Percentiles rank a stretch among this genome's conserved stretches.
Conservation (phyloP, 805 yeast genomes). For the Schwanniomyces polymorphus region DNA sequence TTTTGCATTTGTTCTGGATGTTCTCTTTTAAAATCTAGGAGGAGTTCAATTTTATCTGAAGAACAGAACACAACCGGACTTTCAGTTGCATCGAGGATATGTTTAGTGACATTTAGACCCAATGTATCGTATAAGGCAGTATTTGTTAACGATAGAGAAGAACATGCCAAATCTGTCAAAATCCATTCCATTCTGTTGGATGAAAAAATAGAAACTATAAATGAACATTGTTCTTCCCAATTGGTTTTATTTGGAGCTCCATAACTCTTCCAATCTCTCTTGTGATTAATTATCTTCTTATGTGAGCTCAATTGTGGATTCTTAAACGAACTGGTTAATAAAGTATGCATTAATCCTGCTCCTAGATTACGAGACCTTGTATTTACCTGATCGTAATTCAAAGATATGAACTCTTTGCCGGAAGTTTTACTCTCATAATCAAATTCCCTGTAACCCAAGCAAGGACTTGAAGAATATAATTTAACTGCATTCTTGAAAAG, state of each 20-base stretch:
- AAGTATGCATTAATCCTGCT: constrained; percentile 35
- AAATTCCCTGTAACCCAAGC: constrained; percentile 21
- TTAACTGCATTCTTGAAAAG: constrained; percentile 20
- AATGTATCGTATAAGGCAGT: constrained; percentile 44
- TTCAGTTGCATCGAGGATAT: constrained; percentile 32
- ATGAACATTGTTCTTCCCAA: constrained; percentile 23
- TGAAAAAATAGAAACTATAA: constrained; percentile 32
- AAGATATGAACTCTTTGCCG: constrained; percentile 7
- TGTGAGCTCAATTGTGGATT: constrained; percentile 10
- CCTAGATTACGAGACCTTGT: constrained; percentile 33
- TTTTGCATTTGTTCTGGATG: constrained; percentile 28
- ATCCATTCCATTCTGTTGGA: constrained; percentile 39
- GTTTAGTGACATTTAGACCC: constrained; percentile 33
- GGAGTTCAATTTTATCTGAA: constrained; percentile 46
- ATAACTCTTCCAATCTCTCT: constrained; percentile 11
- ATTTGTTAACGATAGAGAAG: constrained; percentile 31
- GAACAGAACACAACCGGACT: constrained; percentile 53
- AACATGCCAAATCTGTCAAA: constrained; percentile 34
- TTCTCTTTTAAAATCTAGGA: constrained; percentile 45
- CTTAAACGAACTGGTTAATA: constrained; percentile 23
- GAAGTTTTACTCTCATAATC: constrained; percentile 13
- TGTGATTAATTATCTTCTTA: constrained; percentile 17
- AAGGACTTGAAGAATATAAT: constrained; percentile 15
- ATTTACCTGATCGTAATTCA: constrained; percentile 28
- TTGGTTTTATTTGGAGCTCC: constrained; percentile 5